Evolutionary conservation across 2,329 filamentous ascomycete species (phyloP), one percentile per base, ranked within the genome.

Genomic region (Aspergillaceae sp.): DNA sequence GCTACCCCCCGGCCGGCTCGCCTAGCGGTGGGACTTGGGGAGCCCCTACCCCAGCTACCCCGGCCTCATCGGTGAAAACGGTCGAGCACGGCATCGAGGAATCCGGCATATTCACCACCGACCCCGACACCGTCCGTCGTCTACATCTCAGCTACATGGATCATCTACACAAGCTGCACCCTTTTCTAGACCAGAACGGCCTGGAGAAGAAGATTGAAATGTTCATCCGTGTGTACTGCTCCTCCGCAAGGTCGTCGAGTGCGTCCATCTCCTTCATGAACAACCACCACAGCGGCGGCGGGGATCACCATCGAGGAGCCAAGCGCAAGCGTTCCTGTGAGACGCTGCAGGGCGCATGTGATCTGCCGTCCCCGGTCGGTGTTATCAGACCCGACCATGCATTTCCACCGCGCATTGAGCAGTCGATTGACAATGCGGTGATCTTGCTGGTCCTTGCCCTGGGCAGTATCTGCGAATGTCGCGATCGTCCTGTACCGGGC

Each of bases 361-460:
- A 59, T 19, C 43, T 48, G 48, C 61, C 55, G 30, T 54, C 54
- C 4, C 54, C 55, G 19, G 19, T 19, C 26, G 44, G 52, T 29
- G 44, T 46, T 28, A 44, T 47, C 3, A 52, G 45, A 29, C 38
- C 48, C 1, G 51, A 57, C n/a, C 41, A 36, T 3, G 28, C 46
- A 5, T 8, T 45, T 26, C 47, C 49, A 37, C 51, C 48, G 26
- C 52, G 57, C n/a, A 66, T 74, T 19, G 68, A 70, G 40, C 65
- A 83, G 44, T 87, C 84, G 5, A 81, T 92, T 10, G 78, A 82
- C 44, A 94, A 87, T 54, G 89, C 89, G 0, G 75, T 97, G 35
- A 79, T 96, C 1, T 75, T 96, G 2, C 74, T 91, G 3, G 80
- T 95, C 1, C 74, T 97, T 45, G 91, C 91, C 0, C 71, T 98